Evolutionary conservation across 129 eudicot genomes (phyloP).

Genomic region (Saussurea involucrata): DNA sequence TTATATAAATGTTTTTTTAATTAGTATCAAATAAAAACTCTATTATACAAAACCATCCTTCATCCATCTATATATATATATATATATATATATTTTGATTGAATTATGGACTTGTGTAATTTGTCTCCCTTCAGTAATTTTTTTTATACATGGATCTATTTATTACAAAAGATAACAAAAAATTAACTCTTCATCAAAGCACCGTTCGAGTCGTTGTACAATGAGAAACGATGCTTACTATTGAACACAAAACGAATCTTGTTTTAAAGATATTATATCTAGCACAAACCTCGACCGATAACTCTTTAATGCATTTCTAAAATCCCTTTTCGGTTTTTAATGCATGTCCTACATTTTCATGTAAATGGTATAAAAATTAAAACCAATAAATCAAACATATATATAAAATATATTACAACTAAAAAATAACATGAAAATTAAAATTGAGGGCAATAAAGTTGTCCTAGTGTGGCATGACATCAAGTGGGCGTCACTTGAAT

Average conservation of each 20-base stretch:
- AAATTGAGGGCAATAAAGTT: neutral
- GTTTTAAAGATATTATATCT: neutral
- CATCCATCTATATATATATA: too few relatives aligned
- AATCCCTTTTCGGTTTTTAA: neutral
- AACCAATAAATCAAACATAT: neutral
- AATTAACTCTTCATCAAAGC: neutral
- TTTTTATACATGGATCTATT: neutral
- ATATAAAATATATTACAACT: too few relatives aligned
- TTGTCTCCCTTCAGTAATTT: too few relatives aligned
- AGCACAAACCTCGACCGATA: neutral
- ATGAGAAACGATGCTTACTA: neutral
- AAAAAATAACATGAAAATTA: neutral
- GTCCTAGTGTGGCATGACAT: slow-evolving; percentile 26
- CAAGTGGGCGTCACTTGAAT: slow-evolving; percentile 23
- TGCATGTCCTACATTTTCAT: neutral
- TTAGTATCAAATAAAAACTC: too few relatives aligned
- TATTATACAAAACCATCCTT: too few relatives aligned
- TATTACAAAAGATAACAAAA: neutral
- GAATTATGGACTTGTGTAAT: too few relatives aligned
- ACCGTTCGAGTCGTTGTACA: neutral
- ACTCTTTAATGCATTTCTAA: neutral
- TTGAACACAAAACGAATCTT: neutral
- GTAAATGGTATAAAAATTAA: too few relatives aligned
- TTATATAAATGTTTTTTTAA: too few relatives aligned
- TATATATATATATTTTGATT: too few relatives aligned